Percentiles rank a stretch among this genome's conserved stretches.
Conservation (phyloP, 352 stramenopile genomes). For the Phytopythium montanum region DNA sequence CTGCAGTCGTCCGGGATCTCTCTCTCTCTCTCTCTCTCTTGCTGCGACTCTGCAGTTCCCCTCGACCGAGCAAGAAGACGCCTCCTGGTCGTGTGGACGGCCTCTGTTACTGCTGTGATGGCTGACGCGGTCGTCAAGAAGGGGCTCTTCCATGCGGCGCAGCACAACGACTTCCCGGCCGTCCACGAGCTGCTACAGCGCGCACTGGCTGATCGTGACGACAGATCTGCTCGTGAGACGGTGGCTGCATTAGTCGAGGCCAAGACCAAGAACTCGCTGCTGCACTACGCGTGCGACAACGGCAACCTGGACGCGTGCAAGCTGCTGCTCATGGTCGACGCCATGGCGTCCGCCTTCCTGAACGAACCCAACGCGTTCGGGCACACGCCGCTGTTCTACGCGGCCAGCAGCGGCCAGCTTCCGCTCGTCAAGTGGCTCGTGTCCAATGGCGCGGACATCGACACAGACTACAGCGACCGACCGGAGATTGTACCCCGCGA, state of each 20-base stretch:
- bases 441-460: slow-evolving; percentile 80
- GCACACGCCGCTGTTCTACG: slow-evolving; percentile 80
- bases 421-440: slow-evolving; percentile 84
- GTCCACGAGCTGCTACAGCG: slow-evolving; percentile 60
- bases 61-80: neutral
- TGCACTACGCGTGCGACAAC: slow-evolving; percentile 82
- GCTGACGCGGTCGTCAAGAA: slow-evolving; percentile 36
- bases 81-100: too few species aligned
- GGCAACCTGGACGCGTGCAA: slow-evolving; percentile 83
- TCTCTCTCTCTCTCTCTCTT: neutral
- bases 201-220: slow-evolving; percentile 24
- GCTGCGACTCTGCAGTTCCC: neutral
- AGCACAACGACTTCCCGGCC: slow-evolving; percentile 62
- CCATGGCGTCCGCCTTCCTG: slow-evolving; percentile 47
- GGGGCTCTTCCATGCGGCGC: slow-evolving; percentile 64
- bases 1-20: neutral
- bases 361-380: slow-evolving; percentile 78
- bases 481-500: slow-evolving; percentile 42
- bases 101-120: slow-evolving; percentile 1
- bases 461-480: slow-evolving; percentile 74
- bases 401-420: slow-evolving; percentile 61
- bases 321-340: slow-evolving; percentile 69
- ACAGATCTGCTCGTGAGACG: slow-evolving; percentile 7
- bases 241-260: slow-evolving; percentile 47
- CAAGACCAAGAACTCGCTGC: slow-evolving; percentile 68